These are phyloP conservation scores for Aspergillus clavatus DNA, from an alignment of 2,329 filamentous ascomycete species.

Conservation along the genomic window DNA sequence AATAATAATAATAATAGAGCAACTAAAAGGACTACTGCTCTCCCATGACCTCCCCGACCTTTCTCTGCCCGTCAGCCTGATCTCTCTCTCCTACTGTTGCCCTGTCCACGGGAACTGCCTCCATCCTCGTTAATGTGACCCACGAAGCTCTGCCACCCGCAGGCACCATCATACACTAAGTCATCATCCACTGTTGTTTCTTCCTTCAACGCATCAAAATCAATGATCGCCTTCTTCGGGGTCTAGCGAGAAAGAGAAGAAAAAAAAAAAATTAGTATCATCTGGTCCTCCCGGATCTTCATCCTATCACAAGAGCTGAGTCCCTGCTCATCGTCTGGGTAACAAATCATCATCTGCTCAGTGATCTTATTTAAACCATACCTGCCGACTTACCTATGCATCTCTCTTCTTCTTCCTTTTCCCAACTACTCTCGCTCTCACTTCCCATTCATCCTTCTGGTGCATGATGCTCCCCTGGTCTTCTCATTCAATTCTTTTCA, in stretches of 20 bases:
- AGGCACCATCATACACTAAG: too few relatives aligned
- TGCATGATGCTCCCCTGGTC: too few relatives aligned
- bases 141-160: not conserved
- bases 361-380: not conserved
- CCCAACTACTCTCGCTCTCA: too few relatives aligned
- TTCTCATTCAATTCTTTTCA: too few relatives aligned
- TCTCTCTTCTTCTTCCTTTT: too few relatives aligned
- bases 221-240: not conserved
- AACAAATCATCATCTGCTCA: not conserved
- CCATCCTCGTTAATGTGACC: not conserved
- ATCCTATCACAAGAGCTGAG: constrained; percentile 1
- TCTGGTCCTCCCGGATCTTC: not conserved
- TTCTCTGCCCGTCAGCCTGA: not conserved
- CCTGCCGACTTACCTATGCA: too few relatives aligned
- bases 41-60: not conserved
- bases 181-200: too few relatives aligned
- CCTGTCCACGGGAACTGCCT: not conserved
- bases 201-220: not conserved
- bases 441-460: too few relatives aligned
- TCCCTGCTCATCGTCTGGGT: not conserved
- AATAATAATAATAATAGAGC: not conserved
- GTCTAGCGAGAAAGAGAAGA: too few relatives aligned
- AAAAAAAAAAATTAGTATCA: not conserved
- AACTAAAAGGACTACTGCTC: not conserved
- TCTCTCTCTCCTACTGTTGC: constrained; percentile 2